These are phyloP conservation scores for Stromatinia cepivora DNA, from an alignment of 2,329 filamentous ascomycete genomes.

Conservation along the genomic window DNA sequence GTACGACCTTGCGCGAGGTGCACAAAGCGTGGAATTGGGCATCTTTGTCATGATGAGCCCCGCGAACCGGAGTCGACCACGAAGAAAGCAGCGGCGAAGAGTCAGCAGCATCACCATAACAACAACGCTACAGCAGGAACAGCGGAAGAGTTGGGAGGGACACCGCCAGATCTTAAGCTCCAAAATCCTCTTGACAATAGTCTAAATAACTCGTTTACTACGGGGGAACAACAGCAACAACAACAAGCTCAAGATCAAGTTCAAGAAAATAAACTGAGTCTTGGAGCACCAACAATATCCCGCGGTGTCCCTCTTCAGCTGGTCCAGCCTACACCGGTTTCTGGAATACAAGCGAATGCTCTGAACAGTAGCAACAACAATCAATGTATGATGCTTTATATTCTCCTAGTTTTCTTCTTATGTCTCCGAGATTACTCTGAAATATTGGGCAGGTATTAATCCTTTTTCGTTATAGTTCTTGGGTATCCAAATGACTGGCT, in stretches of 20 bases:
- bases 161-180: constrained; percentile 50
- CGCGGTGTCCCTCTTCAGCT: constrained; percentile 62
- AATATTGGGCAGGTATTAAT: constrained; percentile 33
- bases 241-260: constrained; percentile 54
- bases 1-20: constrained; percentile 85
- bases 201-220: constrained; percentile 55
- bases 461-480: constrained; percentile 63
- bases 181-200: constrained; percentile 48
- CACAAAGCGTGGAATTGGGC: constrained; percentile 97
- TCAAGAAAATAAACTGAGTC: constrained; percentile 44
- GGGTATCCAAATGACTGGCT: constrained; percentile 84
- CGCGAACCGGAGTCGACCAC: constrained; percentile 67
- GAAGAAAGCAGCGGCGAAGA: constrained; percentile 70
- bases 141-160: constrained; percentile 58
- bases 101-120: constrained; percentile 53
- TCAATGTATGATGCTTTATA: constrained; percentile 61
- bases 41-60: constrained; percentile 96
- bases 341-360: constrained; percentile 64
- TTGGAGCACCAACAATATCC: constrained; percentile 42
- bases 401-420: constrained; percentile 10
- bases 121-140: constrained; percentile 51
- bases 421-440: constrained; percentile 35
- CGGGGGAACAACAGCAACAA: neutral
- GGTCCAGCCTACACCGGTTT: constrained; percentile 69
- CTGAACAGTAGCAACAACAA: constrained; percentile 65